These are phyloP conservation scores for Tremellales sp. DNA, from an alignment of 1,284 basidiomycete genomes.

Conservation along the genomic window DNA sequence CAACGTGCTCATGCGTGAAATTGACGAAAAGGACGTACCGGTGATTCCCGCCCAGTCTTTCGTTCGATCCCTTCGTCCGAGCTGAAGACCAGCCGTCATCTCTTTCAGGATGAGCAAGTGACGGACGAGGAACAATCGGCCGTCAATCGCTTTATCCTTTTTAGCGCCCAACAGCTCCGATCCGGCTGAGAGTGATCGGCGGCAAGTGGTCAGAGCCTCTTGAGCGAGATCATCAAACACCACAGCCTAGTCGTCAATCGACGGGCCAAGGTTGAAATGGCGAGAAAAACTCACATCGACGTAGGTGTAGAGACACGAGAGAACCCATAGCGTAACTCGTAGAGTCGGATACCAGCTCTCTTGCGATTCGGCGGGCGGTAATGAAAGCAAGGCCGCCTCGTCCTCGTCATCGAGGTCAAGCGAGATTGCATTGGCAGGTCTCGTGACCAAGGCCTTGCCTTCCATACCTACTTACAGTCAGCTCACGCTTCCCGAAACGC, in stretches of 20 bases:
- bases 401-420: slow-evolving; percentile 46
- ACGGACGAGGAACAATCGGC: slow-evolving; percentile 75
- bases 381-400: slow-evolving; percentile 57
- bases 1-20: not conserved
- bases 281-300: slow-evolving; percentile 63
- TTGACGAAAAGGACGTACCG: slow-evolving; percentile 24
- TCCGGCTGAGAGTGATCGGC: slow-evolving; percentile 68
- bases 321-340: slow-evolving; percentile 76
- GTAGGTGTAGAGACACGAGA: slow-evolving; percentile 80
- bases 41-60: slow-evolving; percentile 50
- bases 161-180: slow-evolving; percentile 61
- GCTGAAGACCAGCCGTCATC: slow-evolving; percentile 69
- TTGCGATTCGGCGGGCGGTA: slow-evolving; percentile 68
- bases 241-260: slow-evolving; percentile 40
- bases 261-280: not conserved
- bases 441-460: not conserved
- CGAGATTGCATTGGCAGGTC: slow-evolving; percentile 12
- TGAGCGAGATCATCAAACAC: slow-evolving; percentile 93
- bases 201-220: slow-evolving; percentile 77
- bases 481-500: not conserved
- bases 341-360: slow-evolving; percentile 87
- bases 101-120: slow-evolving; percentile 90
- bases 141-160: slow-evolving; percentile 58
- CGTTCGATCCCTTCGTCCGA: slow-evolving; percentile 50
- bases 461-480: slow-evolving; percentile 1